Evolutionary conservation across 108 stramenopile species (phyloP).

Genomic region (Aurantiochytrium sp.): DNA sequence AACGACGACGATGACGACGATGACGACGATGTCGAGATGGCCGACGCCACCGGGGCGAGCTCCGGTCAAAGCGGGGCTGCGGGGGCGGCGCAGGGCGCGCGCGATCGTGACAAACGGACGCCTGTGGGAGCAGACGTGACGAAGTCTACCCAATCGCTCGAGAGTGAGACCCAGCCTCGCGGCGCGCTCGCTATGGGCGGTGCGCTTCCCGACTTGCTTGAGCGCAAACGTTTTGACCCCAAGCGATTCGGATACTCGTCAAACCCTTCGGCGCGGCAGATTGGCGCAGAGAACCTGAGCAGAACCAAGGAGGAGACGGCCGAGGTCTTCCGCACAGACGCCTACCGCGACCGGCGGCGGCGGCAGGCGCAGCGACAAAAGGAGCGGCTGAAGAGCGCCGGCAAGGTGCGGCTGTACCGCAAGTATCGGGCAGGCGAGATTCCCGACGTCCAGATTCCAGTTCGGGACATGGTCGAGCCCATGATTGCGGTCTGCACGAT

Average conservation of each 20-base stretch:
- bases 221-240: slow-evolving; percentile 12
- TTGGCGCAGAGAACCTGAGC: background rate
- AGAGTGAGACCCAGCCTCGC: background rate
- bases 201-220: background rate
- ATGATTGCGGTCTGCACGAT: slow-evolving; percentile 47
- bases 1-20: background rate
- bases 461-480: slow-evolving; percentile 45
- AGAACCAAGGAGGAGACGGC: background rate
- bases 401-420: slow-evolving; percentile 46
- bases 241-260: background rate
- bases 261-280: background rate
- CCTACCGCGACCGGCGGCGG: background rate
- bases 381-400: background rate
- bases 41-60: background rate
- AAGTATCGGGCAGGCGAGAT: slow-evolving; percentile 51
- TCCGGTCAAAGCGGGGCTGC: background rate
- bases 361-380: background rate
- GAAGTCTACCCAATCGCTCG: background rate
- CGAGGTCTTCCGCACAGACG: background rate
- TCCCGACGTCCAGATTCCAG: slow-evolving; percentile 48
- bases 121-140: background rate
- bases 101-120: background rate
- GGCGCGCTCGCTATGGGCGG: background rate
- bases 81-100: background rate
- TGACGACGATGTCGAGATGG: background rate